A percentile compares a stretch with the other conserved stretches of the same genome.
These are phyloP conservation scores for Penicillium sp. DNA, from an alignment of 2,329 filamentous ascomycete species.

Conservation along the genomic window DNA sequence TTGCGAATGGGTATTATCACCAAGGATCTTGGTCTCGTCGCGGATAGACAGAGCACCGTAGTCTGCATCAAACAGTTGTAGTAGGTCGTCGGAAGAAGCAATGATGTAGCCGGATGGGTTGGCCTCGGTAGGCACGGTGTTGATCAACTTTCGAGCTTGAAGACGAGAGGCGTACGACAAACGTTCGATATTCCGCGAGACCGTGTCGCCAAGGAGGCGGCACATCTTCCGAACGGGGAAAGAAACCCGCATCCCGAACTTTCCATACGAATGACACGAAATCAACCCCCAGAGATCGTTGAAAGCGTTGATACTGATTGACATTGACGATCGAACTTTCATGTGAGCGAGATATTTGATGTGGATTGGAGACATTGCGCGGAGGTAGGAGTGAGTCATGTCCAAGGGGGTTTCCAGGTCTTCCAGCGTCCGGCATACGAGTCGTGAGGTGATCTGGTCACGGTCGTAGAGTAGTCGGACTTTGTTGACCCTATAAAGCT, in stretches of 20 bases:
- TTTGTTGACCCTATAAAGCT: slow-evolving; percentile 90
- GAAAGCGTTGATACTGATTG: slow-evolving; percentile 88
- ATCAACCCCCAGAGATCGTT: slow-evolving; percentile 87
- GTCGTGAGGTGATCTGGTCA: slow-evolving; percentile 76
- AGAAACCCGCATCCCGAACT: slow-evolving; percentile 83
- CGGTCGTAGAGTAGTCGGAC: slow-evolving; percentile 86
- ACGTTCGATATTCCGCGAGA: slow-evolving; percentile 84
- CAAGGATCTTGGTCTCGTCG: slow-evolving; percentile 88
- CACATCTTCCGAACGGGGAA: slow-evolving; percentile 95
- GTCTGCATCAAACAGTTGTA: slow-evolving; percentile 85
- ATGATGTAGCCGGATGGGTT: slow-evolving; percentile 91
- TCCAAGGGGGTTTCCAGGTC: slow-evolving; percentile 73
- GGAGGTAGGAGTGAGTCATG: slow-evolving; percentile 81
- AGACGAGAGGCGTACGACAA: slow-evolving; percentile 84
- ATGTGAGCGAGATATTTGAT: slow-evolving; percentile 87
- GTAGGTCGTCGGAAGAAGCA: slow-evolving; percentile 82
- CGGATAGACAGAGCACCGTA: slow-evolving; percentile 83
- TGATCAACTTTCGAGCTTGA: slow-evolving; percentile 85
- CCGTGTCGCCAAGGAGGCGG: slow-evolving; percentile 81
- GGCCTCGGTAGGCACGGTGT: slow-evolving; percentile 79
- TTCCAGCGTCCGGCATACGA: slow-evolving; percentile 77
- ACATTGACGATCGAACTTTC: slow-evolving; percentile 93
- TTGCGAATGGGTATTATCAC: slow-evolving; percentile 74
- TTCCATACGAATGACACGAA: slow-evolving; percentile 83
- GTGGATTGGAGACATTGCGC: slow-evolving; percentile 84